A percentile compares a stretch with the other conserved stretches of the same genome.
These are phyloP conservation scores for Suhomyces panamericanus DNA, from an alignment of 1,139 yeast species.

Conservation along the genomic window DNA sequence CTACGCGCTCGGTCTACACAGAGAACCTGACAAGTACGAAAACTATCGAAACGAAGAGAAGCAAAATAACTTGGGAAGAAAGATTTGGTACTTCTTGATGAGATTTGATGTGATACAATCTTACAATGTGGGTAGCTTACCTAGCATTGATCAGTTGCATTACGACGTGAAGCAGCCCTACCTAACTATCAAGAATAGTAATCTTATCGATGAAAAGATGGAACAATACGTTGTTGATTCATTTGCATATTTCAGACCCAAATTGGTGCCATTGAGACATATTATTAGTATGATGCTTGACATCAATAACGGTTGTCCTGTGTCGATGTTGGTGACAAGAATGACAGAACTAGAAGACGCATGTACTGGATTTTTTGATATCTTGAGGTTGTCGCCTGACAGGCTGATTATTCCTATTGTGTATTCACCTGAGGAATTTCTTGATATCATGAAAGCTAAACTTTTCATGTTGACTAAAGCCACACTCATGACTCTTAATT, in stretches of 20 bases:
- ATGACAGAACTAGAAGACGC: conserved; percentile 22
- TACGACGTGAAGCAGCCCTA: conserved; percentile 23
- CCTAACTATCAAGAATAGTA: conserved; percentile 11
- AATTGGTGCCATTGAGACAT: conserved; percentile 11
- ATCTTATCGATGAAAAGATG: not conserved
- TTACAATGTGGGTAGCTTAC: conserved; percentile 43
- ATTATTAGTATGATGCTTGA: conserved; percentile 19
- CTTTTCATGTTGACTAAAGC: conserved; percentile 18
- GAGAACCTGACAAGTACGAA: conserved; percentile 46
- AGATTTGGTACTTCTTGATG: conserved; percentile 53
- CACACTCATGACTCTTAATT: conserved; percentile 20
- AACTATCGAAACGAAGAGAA: conserved; percentile 27
- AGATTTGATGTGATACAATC: conserved; percentile 24
- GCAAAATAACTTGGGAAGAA: conserved; percentile 45
- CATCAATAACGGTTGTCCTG: conserved; percentile 23
- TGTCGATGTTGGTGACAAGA: conserved; percentile 25
- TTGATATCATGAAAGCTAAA: conserved; percentile 11
- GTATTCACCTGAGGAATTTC: conserved; percentile 7
- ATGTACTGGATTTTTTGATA: conserved; percentile 4
- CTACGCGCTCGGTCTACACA: conserved; percentile 50
- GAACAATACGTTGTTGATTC: conserved; percentile 11
- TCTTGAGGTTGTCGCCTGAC: conserved; percentile 2
- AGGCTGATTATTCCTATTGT: conserved; percentile 8
- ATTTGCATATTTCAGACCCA: conserved; percentile 9
- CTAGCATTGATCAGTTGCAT: conserved; percentile 12